Evolutionary conservation across 2,329 filamentous ascomycete genomes (phyloP).

Genomic region (Talaromyces piceae): DNA sequence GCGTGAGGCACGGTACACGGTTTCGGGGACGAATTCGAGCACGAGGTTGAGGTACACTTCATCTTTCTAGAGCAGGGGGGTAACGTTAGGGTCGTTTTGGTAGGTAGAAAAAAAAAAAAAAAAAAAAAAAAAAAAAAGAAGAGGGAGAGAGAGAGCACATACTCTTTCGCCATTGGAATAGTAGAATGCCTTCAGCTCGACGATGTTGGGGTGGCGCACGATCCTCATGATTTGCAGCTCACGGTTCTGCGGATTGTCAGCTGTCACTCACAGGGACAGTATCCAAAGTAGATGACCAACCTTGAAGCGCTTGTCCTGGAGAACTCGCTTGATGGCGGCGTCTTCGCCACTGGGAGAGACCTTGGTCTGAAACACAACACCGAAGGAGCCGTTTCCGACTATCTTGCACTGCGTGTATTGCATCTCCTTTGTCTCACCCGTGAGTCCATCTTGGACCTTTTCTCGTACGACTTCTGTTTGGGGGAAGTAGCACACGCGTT

Average conservation of each 20-base stretch:
- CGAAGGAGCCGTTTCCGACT: constrained; percentile 97
- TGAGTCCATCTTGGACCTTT: constrained; percentile 97
- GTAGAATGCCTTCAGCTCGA: constrained; percentile 98
- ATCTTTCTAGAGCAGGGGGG: constrained; percentile 61
- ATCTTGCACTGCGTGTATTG: constrained; percentile 99
- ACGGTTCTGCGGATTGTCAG: constrained; percentile 65
- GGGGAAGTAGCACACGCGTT: constrained; percentile 15
- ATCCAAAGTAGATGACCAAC: constrained; percentile 45
- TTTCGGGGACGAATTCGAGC: constrained; percentile 96
- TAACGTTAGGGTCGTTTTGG: constrained; percentile 1
- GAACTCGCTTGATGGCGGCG: constrained; percentile 95
- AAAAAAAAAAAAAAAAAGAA: neutral
- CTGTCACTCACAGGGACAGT: neutral
- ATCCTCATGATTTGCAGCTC: constrained; percentile 99
- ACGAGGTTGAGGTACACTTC: constrained; percentile 98
- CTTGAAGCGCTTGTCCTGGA: constrained; percentile 99
- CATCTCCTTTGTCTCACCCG: constrained; percentile 91
- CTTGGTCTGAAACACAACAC: constrained; percentile 98
- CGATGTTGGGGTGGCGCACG: constrained; percentile 96
- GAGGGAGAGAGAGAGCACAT: constrained; percentile 30
- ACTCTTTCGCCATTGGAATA: constrained; percentile 98
- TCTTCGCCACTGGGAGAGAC: constrained; percentile 96
- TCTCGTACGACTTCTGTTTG: constrained; percentile 86
- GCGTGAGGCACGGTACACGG: constrained; percentile 92
- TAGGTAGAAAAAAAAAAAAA: no score